phyloP scores from a whole-genome alignment of 805 yeast genomes.

The Clavispora phyllophila region DNA sequence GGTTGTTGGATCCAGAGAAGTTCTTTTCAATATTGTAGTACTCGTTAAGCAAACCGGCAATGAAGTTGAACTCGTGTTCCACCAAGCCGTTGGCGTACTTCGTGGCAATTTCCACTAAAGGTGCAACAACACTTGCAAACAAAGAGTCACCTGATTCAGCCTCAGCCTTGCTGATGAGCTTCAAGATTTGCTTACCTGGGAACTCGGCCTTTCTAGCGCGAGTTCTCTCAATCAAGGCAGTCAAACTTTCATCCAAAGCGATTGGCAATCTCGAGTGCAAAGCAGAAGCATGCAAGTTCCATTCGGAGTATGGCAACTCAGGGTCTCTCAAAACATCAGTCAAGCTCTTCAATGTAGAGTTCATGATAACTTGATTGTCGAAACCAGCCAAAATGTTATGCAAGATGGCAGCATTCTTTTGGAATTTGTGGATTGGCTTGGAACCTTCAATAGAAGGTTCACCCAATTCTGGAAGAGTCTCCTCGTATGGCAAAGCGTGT shows the following conservation, averaged over 20 bases:
- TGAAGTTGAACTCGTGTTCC: slow-evolving; percentile 77
- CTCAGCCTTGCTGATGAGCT: slow-evolving; percentile 61
- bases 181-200: slow-evolving; percentile 84
- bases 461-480: slow-evolving; percentile 86
- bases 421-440: slow-evolving; percentile 75
- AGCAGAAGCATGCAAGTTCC: slow-evolving; percentile 83
- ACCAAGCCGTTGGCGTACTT: slow-evolving; percentile 70
- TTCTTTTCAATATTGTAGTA: slow-evolving; percentile 74
- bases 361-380: slow-evolving; percentile 94
- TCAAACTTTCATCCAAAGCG: slow-evolving; percentile 64
- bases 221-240: slow-evolving; percentile 62
- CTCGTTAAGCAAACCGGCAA: slow-evolving; percentile 62
- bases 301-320: slow-evolving; percentile 87
- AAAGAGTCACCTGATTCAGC: slow-evolving; percentile 38
- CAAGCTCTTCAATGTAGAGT: slow-evolving; percentile 68
- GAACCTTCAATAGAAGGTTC: slow-evolving; percentile 77
- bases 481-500: slow-evolving; percentile 93
- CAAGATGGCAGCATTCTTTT: slow-evolving; percentile 53
- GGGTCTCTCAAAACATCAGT: slow-evolving; percentile 71
- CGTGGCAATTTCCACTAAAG: slow-evolving; percentile 65
- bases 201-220: slow-evolving; percentile 69
- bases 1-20: slow-evolving; percentile 68
- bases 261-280: slow-evolving; percentile 85
- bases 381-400: slow-evolving; percentile 82
- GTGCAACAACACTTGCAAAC: slow-evolving; percentile 59